phyloP scores from a whole-genome alignment of 2,329 filamentous ascomycete species.

The Fusarium fujikuroi region DNA sequence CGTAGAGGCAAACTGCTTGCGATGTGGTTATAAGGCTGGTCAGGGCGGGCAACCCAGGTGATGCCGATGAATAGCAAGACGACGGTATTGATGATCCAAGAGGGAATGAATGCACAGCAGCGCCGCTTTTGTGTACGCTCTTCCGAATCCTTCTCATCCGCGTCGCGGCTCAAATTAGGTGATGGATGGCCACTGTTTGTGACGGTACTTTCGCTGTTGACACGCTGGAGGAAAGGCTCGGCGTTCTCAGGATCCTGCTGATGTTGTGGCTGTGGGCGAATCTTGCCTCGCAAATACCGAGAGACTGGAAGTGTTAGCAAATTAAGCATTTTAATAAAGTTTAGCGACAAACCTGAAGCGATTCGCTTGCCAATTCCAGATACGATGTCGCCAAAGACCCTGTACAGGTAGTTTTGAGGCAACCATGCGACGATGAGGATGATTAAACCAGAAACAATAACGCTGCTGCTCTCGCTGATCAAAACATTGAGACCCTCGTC shows the following conservation, averaged over 20 bases:
- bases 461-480: conserved; percentile 43
- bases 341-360: conserved; percentile 37
- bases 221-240: conserved; percentile 27
- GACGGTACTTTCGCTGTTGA: conserved; percentile 10
- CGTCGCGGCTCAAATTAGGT: conserved; percentile 1
- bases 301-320: conserved; percentile 24
- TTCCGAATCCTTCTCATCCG: conserved; percentile 20
- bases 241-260: conserved; percentile 33
- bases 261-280: conserved; percentile 16
- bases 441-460: conserved; percentile 33
- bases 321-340: neutral
- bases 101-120: conserved; percentile 20
- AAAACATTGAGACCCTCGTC: conserved; percentile 47
- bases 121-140: neutral
- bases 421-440: conserved; percentile 41
- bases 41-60: conserved; percentile 39
- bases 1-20: conserved; percentile 46
- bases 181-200: conserved; percentile 4
- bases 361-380: conserved; percentile 27
- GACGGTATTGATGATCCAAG: conserved; percentile 19
- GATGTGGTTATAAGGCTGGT: conserved; percentile 46
- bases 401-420: conserved; percentile 37
- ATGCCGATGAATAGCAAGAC: conserved; percentile 36
- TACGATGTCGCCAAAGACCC: conserved; percentile 35
- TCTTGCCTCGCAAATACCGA: conserved; percentile 24